These are phyloP conservation scores for Pisolithus sp. DNA, from an alignment of 768 basidiomycete species.

Conservation along the genomic window DNA sequence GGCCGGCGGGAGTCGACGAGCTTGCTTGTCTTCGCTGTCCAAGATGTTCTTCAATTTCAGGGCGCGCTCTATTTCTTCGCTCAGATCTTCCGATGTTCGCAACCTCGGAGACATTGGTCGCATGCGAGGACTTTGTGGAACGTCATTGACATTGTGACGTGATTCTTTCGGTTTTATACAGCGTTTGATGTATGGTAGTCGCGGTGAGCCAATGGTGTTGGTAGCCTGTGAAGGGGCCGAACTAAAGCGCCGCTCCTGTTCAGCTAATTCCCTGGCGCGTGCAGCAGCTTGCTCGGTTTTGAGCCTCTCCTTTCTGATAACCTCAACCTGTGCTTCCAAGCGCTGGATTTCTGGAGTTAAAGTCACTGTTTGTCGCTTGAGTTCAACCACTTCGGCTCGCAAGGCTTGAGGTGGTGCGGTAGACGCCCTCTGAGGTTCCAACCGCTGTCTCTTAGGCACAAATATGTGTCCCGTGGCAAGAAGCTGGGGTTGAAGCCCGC, in stretches of 20 bases:
- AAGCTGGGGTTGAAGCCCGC: constrained; percentile 57
- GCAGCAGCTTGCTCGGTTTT: background rate
- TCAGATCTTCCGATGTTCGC: background rate
- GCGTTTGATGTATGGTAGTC: background rate
- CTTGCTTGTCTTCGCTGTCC: constrained; percentile 34
- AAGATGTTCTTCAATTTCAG: constrained; percentile 29
- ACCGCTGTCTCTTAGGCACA: constrained; percentile 25
- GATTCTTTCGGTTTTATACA: background rate
- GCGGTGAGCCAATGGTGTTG: constrained; percentile 15
- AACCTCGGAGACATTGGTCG: background rate
- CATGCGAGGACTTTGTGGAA: background rate
- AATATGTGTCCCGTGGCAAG: constrained; percentile 53
- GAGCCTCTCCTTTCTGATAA: constrained; percentile 10
- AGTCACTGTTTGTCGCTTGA: constrained; percentile 27
- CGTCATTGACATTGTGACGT: background rate
- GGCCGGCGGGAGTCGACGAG: constrained; percentile 27
- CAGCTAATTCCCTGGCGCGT: background rate
- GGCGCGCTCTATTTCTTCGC: constrained; percentile 12
- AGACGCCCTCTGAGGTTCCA: constrained; percentile 28
- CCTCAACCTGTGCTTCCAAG: constrained; percentile 21
- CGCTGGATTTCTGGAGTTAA: constrained; percentile 19
- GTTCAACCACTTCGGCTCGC: constrained; percentile 34
- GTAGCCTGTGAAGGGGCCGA: background rate
- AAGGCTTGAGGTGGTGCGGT: constrained; percentile 44
- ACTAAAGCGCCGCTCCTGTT: background rate